Percentiles rank a stretch among this genome's conserved stretches.
phyloP scores from a whole-genome alignment of 2,329 filamentous ascomycete species.

The Venturia carpophila region DNA sequence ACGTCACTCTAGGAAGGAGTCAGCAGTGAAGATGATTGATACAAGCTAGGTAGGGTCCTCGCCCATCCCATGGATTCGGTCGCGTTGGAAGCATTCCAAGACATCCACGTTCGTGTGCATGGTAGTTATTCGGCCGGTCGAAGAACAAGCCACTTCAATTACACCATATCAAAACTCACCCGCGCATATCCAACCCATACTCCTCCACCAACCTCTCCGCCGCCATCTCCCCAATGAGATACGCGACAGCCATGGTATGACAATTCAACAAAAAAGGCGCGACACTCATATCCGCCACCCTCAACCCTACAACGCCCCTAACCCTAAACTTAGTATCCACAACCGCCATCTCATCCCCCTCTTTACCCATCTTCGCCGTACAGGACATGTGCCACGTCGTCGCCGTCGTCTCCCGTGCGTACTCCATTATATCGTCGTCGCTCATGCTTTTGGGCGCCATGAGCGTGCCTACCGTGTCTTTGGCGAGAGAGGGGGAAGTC shows the following conservation, averaged over 20 bases:
- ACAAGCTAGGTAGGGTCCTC: too few relatives aligned
- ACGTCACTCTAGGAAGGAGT: too few relatives aligned
- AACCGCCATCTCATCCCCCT: conserved; percentile 21
- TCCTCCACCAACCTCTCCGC: conserved; percentile 44
- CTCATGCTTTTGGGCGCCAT: conserved; percentile 40
- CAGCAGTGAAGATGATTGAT: too few relatives aligned
- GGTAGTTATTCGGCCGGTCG: too few relatives aligned
- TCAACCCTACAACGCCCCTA: conserved; percentile 32
- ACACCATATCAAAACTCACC: not conserved
- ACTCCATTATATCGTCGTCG: conserved; percentile 48
- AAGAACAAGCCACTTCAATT: too few relatives aligned
- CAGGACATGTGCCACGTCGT: conserved; percentile 51
- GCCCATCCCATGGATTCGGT: too few relatives aligned
- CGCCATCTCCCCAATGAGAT: conserved; percentile 45
- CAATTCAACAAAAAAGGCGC: conserved; percentile 34
- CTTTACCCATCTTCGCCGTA: conserved; percentile 50
- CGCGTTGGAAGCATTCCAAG: too few relatives aligned
- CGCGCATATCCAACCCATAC: conserved; percentile 30
- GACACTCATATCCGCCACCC: conserved; percentile 39
- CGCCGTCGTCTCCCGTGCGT: conserved; percentile 38
- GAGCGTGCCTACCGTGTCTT: conserved; percentile 37
- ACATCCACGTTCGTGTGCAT: too few relatives aligned
- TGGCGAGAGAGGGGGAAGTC: conserved; percentile 37
- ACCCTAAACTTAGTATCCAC: conserved; percentile 41
- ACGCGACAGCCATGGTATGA: conserved; percentile 48